Percentiles rank a stretch among this genome's conserved stretches.
Evolutionary conservation across 2,329 filamentous ascomycete genomes (phyloP).

Genomic region (Penicillium sp.): DNA sequence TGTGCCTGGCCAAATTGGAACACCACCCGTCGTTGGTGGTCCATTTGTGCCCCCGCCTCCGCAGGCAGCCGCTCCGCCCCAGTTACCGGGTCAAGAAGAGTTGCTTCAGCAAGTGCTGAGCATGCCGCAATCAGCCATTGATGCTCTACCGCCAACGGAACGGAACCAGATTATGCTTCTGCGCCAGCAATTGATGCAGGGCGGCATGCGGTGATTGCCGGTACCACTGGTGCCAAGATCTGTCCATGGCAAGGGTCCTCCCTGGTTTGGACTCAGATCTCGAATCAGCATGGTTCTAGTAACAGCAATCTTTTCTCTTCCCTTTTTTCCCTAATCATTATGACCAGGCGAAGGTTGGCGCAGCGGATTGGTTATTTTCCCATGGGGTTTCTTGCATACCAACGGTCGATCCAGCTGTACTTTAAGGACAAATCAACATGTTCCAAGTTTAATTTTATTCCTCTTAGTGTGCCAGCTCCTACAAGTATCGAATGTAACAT

Average conservation of each 20-base stretch:
- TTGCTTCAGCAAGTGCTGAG: constrained; percentile 80
- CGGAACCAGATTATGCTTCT: constrained; percentile 78
- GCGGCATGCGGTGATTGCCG: constrained; percentile 36
- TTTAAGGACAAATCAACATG: constrained; percentile 6
- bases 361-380: constrained; percentile 11
- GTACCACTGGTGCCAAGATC: background rate
- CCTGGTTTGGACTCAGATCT: background rate
- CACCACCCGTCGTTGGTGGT: constrained; percentile 52
- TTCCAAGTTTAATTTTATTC: background rate
- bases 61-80: constrained; percentile 45
- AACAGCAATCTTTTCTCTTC: background rate
- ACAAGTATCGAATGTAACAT: background rate
- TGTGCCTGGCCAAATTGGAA: constrained; percentile 51
- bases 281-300: background rate
- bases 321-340: background rate
- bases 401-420: constrained; percentile 2
- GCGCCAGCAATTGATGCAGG: constrained; percentile 62
- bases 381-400: constrained; percentile 16
- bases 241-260: background rate
- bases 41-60: constrained; percentile 50
- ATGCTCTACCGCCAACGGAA: constrained; percentile 73
- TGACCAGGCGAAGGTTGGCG: constrained; percentile 23
- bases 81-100: constrained; percentile 64
- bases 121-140: constrained; percentile 78
- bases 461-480: background rate